Conservation (phyloP, 1,284 basidiomycete species). For the Rhizoctonia solani region DNA sequence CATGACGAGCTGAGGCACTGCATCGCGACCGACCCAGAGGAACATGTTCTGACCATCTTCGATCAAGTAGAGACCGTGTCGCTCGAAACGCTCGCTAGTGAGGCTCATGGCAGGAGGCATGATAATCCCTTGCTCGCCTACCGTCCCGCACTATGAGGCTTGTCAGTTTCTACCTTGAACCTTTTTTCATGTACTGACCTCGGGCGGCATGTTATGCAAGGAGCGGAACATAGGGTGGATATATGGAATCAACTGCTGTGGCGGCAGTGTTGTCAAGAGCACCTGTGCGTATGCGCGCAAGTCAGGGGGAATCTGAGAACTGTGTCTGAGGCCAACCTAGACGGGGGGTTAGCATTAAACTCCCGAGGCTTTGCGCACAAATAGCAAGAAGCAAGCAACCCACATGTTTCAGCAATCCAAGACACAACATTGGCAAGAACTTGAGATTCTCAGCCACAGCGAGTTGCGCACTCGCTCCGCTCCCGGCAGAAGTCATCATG, state of each 20-base stretch:
- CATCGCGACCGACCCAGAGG: slow-evolving; percentile 96
- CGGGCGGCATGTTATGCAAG: slow-evolving; percentile 93
- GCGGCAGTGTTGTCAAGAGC: slow-evolving; percentile 87
- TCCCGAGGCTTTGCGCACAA: background rate
- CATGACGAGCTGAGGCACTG: slow-evolving; percentile 89
- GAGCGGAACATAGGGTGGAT: slow-evolving; percentile 95
- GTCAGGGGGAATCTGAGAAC: slow-evolving; percentile 94
- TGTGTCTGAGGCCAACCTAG: slow-evolving; percentile 91
- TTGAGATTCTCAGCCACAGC: slow-evolving; percentile 92
- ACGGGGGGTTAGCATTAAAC: slow-evolving; percentile 22
- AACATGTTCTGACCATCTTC: slow-evolving; percentile 98
- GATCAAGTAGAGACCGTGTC: slow-evolving; percentile 95
- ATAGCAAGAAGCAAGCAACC: slow-evolving; percentile 40
- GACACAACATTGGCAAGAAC: slow-evolving; percentile 87
- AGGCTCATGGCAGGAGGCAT: slow-evolving; percentile 88
- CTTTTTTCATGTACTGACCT: slow-evolving; percentile 55
- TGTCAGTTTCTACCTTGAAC: slow-evolving; percentile 12
- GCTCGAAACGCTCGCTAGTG: slow-evolving; percentile 90
- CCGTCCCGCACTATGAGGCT: slow-evolving; percentile 56
- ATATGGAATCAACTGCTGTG: slow-evolving; percentile 90
- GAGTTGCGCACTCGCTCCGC: slow-evolving; percentile 92
- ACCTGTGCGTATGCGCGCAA: slow-evolving; percentile 94
- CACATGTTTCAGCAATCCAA: slow-evolving; percentile 94
- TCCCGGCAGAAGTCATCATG: slow-evolving; percentile 92
- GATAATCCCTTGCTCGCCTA: slow-evolving; percentile 79